Base-by-base conservation (phyloP, 768 basidiomycete genomes). In the Cystoderma amianthinum region DNA sequence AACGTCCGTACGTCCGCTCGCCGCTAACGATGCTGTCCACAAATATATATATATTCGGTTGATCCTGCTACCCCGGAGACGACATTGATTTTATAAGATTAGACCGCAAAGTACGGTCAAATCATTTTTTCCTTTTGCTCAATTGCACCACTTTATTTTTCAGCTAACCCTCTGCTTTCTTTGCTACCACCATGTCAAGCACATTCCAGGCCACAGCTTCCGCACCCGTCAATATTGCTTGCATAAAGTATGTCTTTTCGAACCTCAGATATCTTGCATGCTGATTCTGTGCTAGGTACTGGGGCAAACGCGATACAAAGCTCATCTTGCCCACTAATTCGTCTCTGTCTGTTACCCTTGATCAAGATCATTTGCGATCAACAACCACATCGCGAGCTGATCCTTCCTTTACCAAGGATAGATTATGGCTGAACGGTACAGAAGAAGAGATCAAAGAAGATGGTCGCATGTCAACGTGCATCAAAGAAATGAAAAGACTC, bases 321-420 rank as follows among this genome's bases (percentile, higher is more conserved):
- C 80, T 98, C 48, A 97, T 97, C 59, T 71, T 99, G 43, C 96
- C 96, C 33, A 97, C 93, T 48, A 99, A 99, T 66, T 91, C 92
- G 1, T 98, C 95, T 7, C 78, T 99, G n/a, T 97, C 94, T 5
- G 89, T 98, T 36, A 98, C 96, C 2, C 84, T 99, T 48, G 85
- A 85, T 55, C 96, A 98, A 63, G 93, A 98, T 64, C 88, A 98
- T 53, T 78, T 99, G 7, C 76, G 90, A 44, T 89, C 90, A 1
- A 95, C 91, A 5, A 99, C 96, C 2, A 91, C 94, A 1, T 90
- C 92, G 3, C 82, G 90, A 17, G 84, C 85, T 2, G 87, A 92
- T 54, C 65, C 81, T 1, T 67, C 74, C 1, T 94, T 91, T 55
- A 59, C 71, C 18, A 63, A 74, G 41, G 94, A 98, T 61, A 69